phyloP scores from a whole-genome alignment of 805 yeast species.

The Millerago galiae region DNA sequence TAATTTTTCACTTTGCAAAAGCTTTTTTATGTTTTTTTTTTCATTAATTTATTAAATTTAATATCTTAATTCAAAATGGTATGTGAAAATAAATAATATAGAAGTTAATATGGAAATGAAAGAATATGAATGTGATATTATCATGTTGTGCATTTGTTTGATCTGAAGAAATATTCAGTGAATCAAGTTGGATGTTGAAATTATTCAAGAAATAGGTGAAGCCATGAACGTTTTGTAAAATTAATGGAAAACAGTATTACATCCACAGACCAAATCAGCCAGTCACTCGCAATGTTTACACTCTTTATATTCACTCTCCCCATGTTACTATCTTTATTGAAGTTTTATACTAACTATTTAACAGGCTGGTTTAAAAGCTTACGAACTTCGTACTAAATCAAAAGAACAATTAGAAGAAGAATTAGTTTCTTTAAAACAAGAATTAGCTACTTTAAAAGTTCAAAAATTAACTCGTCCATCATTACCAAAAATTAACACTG shows the following conservation, averaged over 20 bases:
- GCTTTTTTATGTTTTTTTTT: slow-evolving; percentile 6
- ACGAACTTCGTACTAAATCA: slow-evolving; percentile 94
- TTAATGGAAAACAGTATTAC: too few relatives aligned
- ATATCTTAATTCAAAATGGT: slow-evolving; percentile 8
- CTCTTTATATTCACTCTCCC: background rate
- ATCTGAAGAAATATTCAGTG: too few relatives aligned
- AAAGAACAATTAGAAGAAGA: slow-evolving; percentile 94
- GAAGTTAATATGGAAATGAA: background rate
- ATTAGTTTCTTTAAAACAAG: slow-evolving; percentile 94
- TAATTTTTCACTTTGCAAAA: slow-evolving; percentile 1
- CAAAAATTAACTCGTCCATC: slow-evolving; percentile 91
- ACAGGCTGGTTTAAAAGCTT: slow-evolving; percentile 87
- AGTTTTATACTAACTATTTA: slow-evolving; percentile 17
- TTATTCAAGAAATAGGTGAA: too few relatives aligned
- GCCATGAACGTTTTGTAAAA: too few relatives aligned
- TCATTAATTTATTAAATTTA: background rate
- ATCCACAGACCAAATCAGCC: too few relatives aligned
- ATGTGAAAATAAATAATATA: slow-evolving; percentile 1
- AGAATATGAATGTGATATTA: background rate
- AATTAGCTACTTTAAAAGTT: slow-evolving; percentile 91
- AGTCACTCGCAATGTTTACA: too few relatives aligned
- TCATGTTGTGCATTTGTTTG: too few relatives aligned
- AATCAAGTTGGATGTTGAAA: too few relatives aligned
- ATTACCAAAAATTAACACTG: slow-evolving; percentile 93
- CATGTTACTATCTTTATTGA: background rate